Percentiles rank a stretch among this genome's conserved stretches.
Evolutionary conservation across 441 rosid species (phyloP).

Genomic region (Daphne laureola): DNA sequence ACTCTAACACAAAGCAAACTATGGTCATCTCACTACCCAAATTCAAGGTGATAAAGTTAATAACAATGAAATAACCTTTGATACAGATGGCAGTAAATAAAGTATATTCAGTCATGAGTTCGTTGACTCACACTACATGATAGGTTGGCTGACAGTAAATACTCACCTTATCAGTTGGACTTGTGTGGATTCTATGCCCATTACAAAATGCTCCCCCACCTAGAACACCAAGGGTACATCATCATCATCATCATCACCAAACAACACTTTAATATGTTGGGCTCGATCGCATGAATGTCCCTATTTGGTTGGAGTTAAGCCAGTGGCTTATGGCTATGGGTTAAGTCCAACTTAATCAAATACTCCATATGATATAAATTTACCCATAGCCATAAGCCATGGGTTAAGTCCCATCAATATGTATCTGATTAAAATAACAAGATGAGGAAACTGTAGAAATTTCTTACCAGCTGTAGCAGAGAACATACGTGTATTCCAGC

Average conservation of each 20-base stretch:
- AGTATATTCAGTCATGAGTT: neutral
- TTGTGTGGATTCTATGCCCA: conserved; percentile 64
- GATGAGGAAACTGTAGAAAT: conserved; percentile 4
- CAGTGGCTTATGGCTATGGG: no score
- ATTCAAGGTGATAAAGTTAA: neutral
- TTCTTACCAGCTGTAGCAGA: conserved; percentile 81
- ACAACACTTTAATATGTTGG: no score
- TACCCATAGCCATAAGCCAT: no score
- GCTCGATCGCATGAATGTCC: no score
- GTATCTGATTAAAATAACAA: conserved; percentile 2
- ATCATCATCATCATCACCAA: neutral
- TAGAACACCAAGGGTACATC: conserved; percentile 20
- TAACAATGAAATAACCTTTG: neutral
- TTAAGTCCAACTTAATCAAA: no score
- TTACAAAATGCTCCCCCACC: conserved; percentile 98
- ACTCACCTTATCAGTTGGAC: conserved; percentile 72
- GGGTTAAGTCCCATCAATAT: neutral
- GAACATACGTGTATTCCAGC: conserved; percentile 83
- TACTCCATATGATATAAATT: no score
- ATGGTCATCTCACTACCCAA: no score
- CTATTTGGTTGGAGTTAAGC: no score
- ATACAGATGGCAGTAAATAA: no score
- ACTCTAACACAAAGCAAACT: no score
- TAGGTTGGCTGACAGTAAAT: neutral
- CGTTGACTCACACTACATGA: neutral